Base-by-base conservation (phyloP, 495 filamentous ascomycete genomes). In the Aspergillus nidulans region DNA sequence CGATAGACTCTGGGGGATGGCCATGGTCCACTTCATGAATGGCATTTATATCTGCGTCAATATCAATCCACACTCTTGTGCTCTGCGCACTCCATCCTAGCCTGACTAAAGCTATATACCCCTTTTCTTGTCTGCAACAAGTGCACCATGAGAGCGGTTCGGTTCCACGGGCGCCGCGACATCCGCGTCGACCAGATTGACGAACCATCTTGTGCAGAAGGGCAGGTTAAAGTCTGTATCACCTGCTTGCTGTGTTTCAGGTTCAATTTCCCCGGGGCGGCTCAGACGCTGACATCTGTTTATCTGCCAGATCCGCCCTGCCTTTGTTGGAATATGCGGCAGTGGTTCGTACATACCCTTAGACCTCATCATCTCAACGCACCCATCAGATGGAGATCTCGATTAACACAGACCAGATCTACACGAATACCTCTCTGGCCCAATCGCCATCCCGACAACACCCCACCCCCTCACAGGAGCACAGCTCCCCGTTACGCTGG, bases 381-480 rank as follows among this genome's bases (percentile, higher is more conserved):
- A 24, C 34, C 15, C 18, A 6, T 28, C 21, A 45, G 9, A 12
- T 2, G 8, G 10, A 34, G 4, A 13, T 12, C 9, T 6, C 9
- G 30, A n/a, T 12, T 34, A 34, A 34, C 30, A 34, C 30, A 7
- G 20, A 12, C 5, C 51, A 80, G 81, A 86, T 63, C 68, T 87
- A 8, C 82, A 87, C 55, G 82, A 86, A 56, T 86, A 82, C 57
- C 63, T 81, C 10, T 67, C 72, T 21, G 82, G 83, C 2, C 78
- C 80, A 19, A 74, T 65, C n/a, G 63, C 79, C n/a, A 74, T 78
- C n/a, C 83, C 82, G 6, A 71, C 68, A 68, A 63, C 12, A 21
- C 82, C 81, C 1, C 84, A 87, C 63, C 77, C 78, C 0, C 70
- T 85, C 32, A 85, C 84, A 6, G 74, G 77, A 24, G 77, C 77